Percentiles rank a stretch among this genome's conserved stretches.
phyloP scores from a whole-genome alignment of 495 filamentous ascomycete genomes.

The Tuber brumale region DNA sequence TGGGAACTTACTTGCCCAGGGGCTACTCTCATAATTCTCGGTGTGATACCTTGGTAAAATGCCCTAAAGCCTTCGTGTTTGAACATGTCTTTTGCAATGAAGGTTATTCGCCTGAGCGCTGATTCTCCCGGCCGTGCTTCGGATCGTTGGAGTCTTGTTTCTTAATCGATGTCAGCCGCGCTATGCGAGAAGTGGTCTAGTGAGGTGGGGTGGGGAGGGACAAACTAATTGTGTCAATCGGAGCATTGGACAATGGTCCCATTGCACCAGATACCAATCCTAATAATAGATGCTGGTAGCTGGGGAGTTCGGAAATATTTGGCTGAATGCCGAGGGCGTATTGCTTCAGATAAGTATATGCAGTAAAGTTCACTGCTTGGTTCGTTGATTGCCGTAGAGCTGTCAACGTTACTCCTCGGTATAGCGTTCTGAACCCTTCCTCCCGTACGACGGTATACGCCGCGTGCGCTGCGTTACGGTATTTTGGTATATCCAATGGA shows the following conservation, averaged over 20 bases:
- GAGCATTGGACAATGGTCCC: constrained; percentile 91
- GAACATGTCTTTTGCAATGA: constrained; percentile 87
- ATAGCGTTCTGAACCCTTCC: constrained; percentile 79
- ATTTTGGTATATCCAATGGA: constrained; percentile 46
- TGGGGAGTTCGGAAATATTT: constrained; percentile 58
- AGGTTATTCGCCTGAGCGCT: constrained; percentile 66
- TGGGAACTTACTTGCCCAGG: constrained; percentile 64
- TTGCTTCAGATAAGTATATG: constrained; percentile 88
- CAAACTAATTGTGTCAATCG: constrained; percentile 88
- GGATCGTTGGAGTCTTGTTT: constrained; percentile 89
- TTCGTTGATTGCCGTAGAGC: constrained; percentile 92
- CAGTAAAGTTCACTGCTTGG: constrained; percentile 98
- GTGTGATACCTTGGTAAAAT: constrained; percentile 99
- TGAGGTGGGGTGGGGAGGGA: neutral
- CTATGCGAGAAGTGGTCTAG: neutral
- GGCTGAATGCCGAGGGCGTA: constrained; percentile 64
- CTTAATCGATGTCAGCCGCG: constrained; percentile 15
- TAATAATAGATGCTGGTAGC: constrained; percentile 84
- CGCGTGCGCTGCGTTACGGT: constrained; percentile 95
- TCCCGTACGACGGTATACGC: constrained; percentile 86
- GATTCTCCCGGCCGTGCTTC: constrained; percentile 73
- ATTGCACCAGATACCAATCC: constrained; percentile 89
- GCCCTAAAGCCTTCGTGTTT: constrained; percentile 87
- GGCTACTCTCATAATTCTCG: constrained; percentile 92
- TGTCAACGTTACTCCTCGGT: constrained; percentile 87